These are phyloP conservation scores for Ordospora colligata DNA, from an alignment of 371 early-diverging fungal genomes.

Conservation along the genomic window DNA sequence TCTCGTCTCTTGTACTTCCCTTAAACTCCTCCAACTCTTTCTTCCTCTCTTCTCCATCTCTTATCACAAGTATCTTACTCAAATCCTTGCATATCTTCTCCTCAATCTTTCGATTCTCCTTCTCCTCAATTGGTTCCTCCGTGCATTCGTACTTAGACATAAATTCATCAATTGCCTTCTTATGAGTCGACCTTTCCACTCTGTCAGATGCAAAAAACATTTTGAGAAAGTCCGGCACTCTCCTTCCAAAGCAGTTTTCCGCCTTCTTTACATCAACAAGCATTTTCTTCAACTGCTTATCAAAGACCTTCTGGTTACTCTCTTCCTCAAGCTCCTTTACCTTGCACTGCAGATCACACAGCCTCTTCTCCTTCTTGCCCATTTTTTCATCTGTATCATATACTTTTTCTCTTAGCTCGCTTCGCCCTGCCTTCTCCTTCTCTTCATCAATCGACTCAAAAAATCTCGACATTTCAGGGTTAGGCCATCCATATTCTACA, in stretches of 20 bases:
- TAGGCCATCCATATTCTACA: neutral
- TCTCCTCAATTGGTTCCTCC: slow-evolving; percentile 13
- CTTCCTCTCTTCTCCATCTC: slow-evolving; percentile 7
- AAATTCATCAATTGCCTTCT: slow-evolving; percentile 19
- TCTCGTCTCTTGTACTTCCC: neutral
- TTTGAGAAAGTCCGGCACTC: slow-evolving; percentile 13
- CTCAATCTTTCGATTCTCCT: slow-evolving; percentile 5
- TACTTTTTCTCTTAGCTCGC: neutral
- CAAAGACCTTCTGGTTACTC: slow-evolving; percentile 23
- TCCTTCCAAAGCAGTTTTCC: neutral
- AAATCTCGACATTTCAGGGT: slow-evolving; percentile 37
- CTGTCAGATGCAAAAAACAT: slow-evolving; percentile 4
- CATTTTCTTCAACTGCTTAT: slow-evolving; percentile 52
- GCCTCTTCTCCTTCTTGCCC: slow-evolving; percentile 29
- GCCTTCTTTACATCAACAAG: slow-evolving; percentile 34
- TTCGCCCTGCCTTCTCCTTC: slow-evolving; percentile 37
- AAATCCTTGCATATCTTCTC: slow-evolving; percentile 33
- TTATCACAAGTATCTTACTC: slow-evolving; percentile 16
- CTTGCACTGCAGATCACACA: slow-evolving; percentile 22
- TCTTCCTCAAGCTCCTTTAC: slow-evolving; percentile 20
- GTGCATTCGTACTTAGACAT: slow-evolving; percentile 8
- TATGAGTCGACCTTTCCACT: slow-evolving; percentile 11
- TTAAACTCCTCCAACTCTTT: neutral
- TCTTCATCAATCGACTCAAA: slow-evolving; percentile 47
- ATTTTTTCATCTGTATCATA: neutral